These are phyloP conservation scores for Aureobasidium vineae DNA, from an alignment of 2,329 filamentous ascomycete genomes.

Conservation along the genomic window DNA sequence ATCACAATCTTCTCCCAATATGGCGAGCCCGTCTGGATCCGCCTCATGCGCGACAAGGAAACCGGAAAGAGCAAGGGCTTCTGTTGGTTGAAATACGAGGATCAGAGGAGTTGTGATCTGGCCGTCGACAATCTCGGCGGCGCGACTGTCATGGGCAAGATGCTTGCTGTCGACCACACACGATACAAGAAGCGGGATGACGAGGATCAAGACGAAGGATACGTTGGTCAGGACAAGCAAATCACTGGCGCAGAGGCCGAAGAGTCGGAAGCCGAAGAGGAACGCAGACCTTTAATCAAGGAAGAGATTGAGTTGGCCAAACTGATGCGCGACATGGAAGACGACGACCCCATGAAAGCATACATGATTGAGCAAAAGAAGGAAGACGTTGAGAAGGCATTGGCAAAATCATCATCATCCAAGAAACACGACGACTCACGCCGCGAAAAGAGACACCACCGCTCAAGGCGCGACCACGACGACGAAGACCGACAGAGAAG, in stretches of 20 bases:
- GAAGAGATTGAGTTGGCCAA: conserved; percentile 79
- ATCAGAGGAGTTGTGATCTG: conserved; percentile 91
- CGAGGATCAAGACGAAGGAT: conserved; percentile 58
- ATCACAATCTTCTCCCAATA: conserved; percentile 97
- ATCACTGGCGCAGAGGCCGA: conserved; percentile 44
- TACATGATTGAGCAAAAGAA: conserved; percentile 89
- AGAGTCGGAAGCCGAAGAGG: conserved; percentile 42
- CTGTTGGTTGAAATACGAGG: conserved; percentile 96
- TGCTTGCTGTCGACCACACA: conserved; percentile 87
- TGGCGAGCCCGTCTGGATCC: conserved; percentile 90
- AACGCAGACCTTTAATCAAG: conserved; percentile 62
- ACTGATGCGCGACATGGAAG: conserved; percentile 71
- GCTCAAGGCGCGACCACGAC: conserved; percentile 30
- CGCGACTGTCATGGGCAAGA: conserved; percentile 73
- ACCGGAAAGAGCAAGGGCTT: conserved; percentile 94
- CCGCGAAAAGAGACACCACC: conserved; percentile 47
- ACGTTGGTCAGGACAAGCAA: conserved; percentile 52
- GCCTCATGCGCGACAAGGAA: conserved; percentile 90
- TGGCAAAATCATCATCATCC: conserved; percentile 52
- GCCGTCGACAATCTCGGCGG: conserved; percentile 96
- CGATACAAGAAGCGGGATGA: conserved; percentile 81
- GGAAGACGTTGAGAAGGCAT: conserved; percentile 74
- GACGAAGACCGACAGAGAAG: conserved; percentile 27
- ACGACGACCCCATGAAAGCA: conserved; percentile 96
- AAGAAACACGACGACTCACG: conserved; percentile 49